Evolutionary conservation across 2,329 filamentous ascomycete species (phyloP), one percentile per base, ranked within the genome.

Genomic region (Fusarium phyllophilum): DNA sequence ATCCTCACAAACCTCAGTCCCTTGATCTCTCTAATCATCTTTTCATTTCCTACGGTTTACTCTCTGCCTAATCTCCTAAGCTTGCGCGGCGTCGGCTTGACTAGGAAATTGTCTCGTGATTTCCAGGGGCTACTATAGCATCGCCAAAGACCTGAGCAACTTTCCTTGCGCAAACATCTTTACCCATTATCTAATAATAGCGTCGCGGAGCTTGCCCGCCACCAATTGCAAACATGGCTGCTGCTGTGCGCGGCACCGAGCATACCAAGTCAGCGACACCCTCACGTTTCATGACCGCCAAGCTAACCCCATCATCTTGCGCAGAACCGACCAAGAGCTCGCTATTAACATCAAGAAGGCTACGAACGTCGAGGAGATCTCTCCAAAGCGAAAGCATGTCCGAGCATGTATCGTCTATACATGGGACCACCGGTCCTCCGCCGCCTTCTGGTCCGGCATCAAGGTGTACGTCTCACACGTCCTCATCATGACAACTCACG

Each of bases 391-490:
- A 79, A 99, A 99, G 85, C 96, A 99, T 93, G 96, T 99, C 66
- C 94, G 96, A 81, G 95, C 93, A 83, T 97, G 94, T 81, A 99
- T 99, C 79, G 96, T 99, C 51, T 98, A 98, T 84, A 98, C 96
- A 67, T 99, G 96, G 96, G 96, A 99, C 84, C 95, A 99, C 86
- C 97, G 97, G 86, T 97, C 93, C 75, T 97, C 95, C 46, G 89
- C 91, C 81, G 94, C 95, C 81, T 99, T 99, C 83, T 99, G 96
- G 96, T 91, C 94, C 65, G 96, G 95, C 81, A 97, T 99, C 89
- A 99, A 99, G 90, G 95, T 98, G 93, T 97, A 89, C 77, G 92
- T 88, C 86, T 59, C 62, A 56, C 46, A 57, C 22, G n/a, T 33
- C 41, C 48, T 64, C 39, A 57, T 54, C 48, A 55, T 66, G 51